Evolutionary conservation across 106 monocot genomes (phyloP).

Genomic region (Narthecium ossifragum): DNA sequence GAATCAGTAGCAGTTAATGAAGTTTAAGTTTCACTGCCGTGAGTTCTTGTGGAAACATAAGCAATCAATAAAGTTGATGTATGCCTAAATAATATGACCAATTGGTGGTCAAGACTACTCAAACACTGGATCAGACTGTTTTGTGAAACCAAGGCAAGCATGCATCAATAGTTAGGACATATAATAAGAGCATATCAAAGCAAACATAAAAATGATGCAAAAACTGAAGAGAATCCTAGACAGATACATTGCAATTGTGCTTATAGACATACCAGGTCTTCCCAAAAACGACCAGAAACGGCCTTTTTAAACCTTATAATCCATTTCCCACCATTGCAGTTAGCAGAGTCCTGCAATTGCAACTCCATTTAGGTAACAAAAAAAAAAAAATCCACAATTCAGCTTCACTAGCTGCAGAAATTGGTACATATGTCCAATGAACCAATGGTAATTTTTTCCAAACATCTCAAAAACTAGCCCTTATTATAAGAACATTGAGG

Average conservation of each 20-base stretch:
- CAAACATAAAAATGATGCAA: neutral
- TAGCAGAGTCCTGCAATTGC: slow-evolving; percentile 52
- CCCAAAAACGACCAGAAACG: slow-evolving; percentile 96
- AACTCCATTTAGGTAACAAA: neutral
- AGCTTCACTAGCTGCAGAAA: neutral
- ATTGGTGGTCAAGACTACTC: too few relatives aligned
- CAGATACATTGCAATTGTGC: neutral
- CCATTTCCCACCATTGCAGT: slow-evolving; percentile 87
- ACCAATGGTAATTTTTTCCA: neutral
- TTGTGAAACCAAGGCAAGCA: too few relatives aligned
- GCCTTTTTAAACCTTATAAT: slow-evolving; percentile 89
- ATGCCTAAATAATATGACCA: too few relatives aligned
- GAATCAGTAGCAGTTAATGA: too few relatives aligned
- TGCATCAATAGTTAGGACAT: too few relatives aligned
- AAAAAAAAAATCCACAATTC: neutral
- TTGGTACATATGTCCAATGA: too few relatives aligned
- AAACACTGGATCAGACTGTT: too few relatives aligned
- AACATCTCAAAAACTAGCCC: neutral
- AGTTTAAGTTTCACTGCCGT: too few relatives aligned
- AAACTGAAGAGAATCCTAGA: neutral
- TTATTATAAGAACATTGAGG: neutral
- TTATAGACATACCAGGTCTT: slow-evolving; percentile 67
- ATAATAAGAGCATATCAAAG: too few relatives aligned
- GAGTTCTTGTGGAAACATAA: too few relatives aligned
- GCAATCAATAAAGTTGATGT: too few relatives aligned